These are phyloP conservation scores for Maudiozyma barnettii DNA, from an alignment of 805 yeast species.

Conservation along the genomic window DNA sequence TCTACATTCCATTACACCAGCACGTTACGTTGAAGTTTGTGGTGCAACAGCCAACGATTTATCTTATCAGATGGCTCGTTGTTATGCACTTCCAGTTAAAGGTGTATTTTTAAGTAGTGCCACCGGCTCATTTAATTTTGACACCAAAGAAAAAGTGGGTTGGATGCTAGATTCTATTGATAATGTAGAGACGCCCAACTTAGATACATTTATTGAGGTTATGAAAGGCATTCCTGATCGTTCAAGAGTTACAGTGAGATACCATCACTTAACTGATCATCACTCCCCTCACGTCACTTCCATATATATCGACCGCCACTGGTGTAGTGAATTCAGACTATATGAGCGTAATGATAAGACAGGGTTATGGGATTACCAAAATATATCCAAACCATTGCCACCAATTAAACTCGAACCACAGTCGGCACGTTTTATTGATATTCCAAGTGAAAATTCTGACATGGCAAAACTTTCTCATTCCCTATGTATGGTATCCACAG, in stretches of 20 bases:
- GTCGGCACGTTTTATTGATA: conserved; percentile 59
- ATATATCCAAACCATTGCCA: conserved; percentile 47
- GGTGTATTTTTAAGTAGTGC: conserved; percentile 80
- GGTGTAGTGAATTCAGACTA: conserved; percentile 62
- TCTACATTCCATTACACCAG: conserved; percentile 75
- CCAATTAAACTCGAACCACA: conserved; percentile 45
- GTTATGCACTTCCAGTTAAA: conserved; percentile 69
- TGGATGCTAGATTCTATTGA: conserved; percentile 78
- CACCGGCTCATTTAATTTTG: conserved; percentile 62
- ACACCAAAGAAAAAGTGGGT: conserved; percentile 52
- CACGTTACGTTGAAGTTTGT: conserved; percentile 66
- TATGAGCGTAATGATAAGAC: conserved; percentile 54
- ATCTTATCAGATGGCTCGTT: conserved; percentile 82
- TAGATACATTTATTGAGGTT: conserved; percentile 68
- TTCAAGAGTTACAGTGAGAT: conserved; percentile 57
- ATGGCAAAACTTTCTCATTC: conserved; percentile 53
- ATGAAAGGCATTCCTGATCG: conserved; percentile 72
- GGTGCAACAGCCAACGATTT: conserved; percentile 83
- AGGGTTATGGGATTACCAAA: conserved; percentile 49
- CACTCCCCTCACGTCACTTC: conserved; percentile 65
- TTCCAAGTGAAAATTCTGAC: conserved; percentile 46
- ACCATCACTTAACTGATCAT: conserved; percentile 70
- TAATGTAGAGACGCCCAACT: conserved; percentile 60
- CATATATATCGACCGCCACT: conserved; percentile 72
- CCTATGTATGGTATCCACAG: conserved; percentile 60